Base-by-base conservation (phyloP, 2,329 filamentous ascomycete genomes). In the Leptodontidium sp. region DNA sequence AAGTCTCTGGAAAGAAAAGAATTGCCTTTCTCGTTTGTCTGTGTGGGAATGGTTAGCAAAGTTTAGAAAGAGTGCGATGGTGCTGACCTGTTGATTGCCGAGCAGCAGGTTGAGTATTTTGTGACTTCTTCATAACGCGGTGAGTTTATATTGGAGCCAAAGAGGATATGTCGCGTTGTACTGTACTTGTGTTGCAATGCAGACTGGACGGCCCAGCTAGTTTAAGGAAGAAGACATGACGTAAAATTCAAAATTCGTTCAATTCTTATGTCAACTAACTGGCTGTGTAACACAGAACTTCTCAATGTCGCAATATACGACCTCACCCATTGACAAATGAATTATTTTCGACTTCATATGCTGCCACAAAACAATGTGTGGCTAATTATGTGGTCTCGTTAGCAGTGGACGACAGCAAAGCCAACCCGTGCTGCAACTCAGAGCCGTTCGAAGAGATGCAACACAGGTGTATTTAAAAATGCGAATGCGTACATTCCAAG, bases 1-100 rank as follows among this genome's bases (percentile, higher is more conserved):
- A 58, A 5, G 35, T 58, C 12, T 43, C 2, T 26, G 55, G n/a
- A n/a, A 58, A 40, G 55, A 58, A 58, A 26, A 40, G n/a, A 58
- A 58, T 24, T 24, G n/a, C 12, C 8, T 43, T 24, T n/a, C 35
- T 24, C 11, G n/a, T 7, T 43, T 38, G 6, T 1, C n/a, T n/a
- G 47, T 5, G 3, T 21, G n/a, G 1, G n/a, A 50, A 1, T 11
- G 2, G 9, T 12, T 9, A 24, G n/a, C 12, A 3, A 21, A 21
- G 4, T 6, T 53, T 32, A 9, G 12, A 14, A 17, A 32, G 24
- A 29, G 29, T 32, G 29, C 26, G 14, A 35, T 57, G 17, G 24
- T 32, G 52, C 29, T 35, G 52, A 38, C 29, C 29, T n/a, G 14
- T 11, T 35, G 52, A 14, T 12, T n/a, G 26, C 26, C 7, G 12